These are phyloP conservation scores for Hericium coralloides DNA, from an alignment of 768 basidiomycete genomes.

Conservation along the genomic window DNA sequence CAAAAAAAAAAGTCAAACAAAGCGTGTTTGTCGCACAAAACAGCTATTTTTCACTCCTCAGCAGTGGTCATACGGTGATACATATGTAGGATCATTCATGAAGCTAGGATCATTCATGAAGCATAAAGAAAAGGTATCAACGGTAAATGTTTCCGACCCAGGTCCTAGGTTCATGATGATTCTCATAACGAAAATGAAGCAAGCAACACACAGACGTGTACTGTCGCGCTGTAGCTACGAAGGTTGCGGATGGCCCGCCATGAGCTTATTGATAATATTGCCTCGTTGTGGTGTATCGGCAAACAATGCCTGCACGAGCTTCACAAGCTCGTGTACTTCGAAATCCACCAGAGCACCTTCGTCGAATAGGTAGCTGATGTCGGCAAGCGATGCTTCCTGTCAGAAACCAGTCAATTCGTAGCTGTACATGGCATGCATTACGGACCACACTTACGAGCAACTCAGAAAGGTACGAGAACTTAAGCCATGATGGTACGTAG, in stretches of 20 bases:
- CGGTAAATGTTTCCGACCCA: no score
- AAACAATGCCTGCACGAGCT: constrained; percentile 80
- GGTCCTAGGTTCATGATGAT: no score
- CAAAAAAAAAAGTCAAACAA: no score
- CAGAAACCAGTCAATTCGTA: constrained; percentile 4
- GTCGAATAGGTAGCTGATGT: constrained; percentile 88
- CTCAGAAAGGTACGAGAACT: constrained; percentile 90
- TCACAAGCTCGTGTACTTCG: constrained; percentile 70
- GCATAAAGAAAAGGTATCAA: no score
- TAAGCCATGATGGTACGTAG: constrained; percentile 90
- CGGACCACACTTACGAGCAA: constrained; percentile 53
- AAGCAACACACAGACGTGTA: no score
- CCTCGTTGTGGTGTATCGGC: constrained; percentile 79
- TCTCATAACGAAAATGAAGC: no score
- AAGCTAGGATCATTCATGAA: no score
- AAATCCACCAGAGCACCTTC: constrained; percentile 89
- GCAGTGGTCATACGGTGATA: no score
- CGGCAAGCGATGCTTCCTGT: constrained; percentile 87
- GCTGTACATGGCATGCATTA: not conserved
- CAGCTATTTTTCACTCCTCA: no score
- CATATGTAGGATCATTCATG: no score
- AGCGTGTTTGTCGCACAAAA: no score
- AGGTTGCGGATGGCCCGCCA: constrained; percentile 43
- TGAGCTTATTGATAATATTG: constrained; percentile 69
- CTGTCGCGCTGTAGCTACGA: not conserved